These are phyloP conservation scores for Bathelium albidoporum DNA, from an alignment of 495 filamentous ascomycete species.

Conservation along the genomic window DNA sequence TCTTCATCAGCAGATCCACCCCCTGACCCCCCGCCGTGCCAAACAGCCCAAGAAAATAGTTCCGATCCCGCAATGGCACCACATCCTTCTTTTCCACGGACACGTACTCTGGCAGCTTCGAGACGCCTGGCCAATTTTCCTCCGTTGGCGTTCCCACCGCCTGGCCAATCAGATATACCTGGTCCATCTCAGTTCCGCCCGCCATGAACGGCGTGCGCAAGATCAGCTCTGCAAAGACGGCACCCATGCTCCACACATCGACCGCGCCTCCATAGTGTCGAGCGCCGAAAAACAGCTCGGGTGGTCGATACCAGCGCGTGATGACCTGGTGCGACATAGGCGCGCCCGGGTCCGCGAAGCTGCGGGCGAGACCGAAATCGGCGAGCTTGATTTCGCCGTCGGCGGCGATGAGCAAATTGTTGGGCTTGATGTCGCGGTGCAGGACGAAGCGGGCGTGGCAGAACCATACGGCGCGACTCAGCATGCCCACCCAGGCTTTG, in stretches of 20 bases:
- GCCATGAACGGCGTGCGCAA: slow-evolving; percentile 40
- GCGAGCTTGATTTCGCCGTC: slow-evolving; percentile 92
- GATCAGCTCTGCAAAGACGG: slow-evolving; percentile 86
- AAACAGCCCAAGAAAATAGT: slow-evolving; percentile 62
- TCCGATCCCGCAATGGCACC: slow-evolving; percentile 52
- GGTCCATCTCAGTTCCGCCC: slow-evolving; percentile 71
- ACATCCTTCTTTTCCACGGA: slow-evolving; percentile 39
- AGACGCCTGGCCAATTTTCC: slow-evolving; percentile 90
- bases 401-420: slow-evolving; percentile 89
- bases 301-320: slow-evolving; percentile 80
- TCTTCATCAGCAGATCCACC: slow-evolving; percentile 76
- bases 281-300: slow-evolving; percentile 84
- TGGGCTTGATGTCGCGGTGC: slow-evolving; percentile 98
- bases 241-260: slow-evolving; percentile 90
- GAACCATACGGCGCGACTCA: slow-evolving; percentile 85
- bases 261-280: slow-evolving; percentile 82
- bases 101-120: slow-evolving; percentile 64
- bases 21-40: slow-evolving; percentile 68
- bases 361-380: slow-evolving; percentile 90
- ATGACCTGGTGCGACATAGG: slow-evolving; percentile 92
- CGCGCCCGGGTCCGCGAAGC: slow-evolving; percentile 77
- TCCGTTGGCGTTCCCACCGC: slow-evolving; percentile 86
- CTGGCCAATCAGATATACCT: slow-evolving; percentile 69
- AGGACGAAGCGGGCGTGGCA: slow-evolving; percentile 91
- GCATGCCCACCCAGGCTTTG: slow-evolving; percentile 98